Evolutionary conservation across 164 flowering plant species (phyloP), one percentile per base, ranked within the genome.

Genomic region (Chimonanthus praecox): DNA sequence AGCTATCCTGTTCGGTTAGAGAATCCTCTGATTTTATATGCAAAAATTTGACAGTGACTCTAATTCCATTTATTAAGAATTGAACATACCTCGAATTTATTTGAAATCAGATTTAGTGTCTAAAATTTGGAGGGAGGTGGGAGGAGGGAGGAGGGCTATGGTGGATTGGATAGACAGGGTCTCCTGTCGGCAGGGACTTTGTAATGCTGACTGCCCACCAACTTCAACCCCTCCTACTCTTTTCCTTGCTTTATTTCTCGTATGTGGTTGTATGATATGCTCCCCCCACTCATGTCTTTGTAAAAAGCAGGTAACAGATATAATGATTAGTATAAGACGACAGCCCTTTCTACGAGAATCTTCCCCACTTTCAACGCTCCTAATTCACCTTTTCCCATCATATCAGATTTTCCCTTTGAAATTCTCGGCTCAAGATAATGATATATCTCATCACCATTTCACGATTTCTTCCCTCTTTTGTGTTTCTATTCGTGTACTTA

Each of bases 121-220:
- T 1, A 33, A 33, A 33, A 33, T 33, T 33, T 33, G 33, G 33
- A 33, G 33, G 33, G 33, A 33, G 33, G 33, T 1, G 33, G 33
- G 33, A 33, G 2, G 33, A 18, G 58, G 33, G 33, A 33, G 2
- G 33, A 18, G 58, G 7, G 58, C 13, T 7, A 51, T 21, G 65
- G 68, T 73, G 78, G 76, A 76, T 73, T 73, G 78, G 76, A 76
- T 73, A 74, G 81, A 79, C 76, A 81, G 74, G 43, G 70, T 65
- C 71, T 76, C 72, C 79, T 84, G 86, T 86, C 86, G 84, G 85
- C 81, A 78, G 74, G 71, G 79, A 51, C 16, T 70, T 46, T 72
- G 77, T 67, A 82, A 80, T 79, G 74, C 78, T 78, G 86, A 84
- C 86, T 78, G 77, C 89, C 78, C 78, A 82, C 82, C 87, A 78